phyloP scores from a whole-genome alignment of 208 protist genomes.

The Trypanosoma avium region DNA sequence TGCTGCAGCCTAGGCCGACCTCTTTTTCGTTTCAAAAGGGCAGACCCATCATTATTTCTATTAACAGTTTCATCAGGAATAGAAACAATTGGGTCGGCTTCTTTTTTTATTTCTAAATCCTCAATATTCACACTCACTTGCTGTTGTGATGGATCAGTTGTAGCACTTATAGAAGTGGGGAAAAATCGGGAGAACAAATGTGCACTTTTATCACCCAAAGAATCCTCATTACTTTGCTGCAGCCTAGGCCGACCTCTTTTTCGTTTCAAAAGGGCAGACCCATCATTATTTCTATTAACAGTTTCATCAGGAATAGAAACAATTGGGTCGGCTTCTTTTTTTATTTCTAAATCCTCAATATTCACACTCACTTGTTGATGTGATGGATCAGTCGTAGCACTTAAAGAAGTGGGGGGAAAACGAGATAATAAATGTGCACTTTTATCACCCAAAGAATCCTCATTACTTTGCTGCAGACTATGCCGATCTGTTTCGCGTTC shows the following conservation, averaged over 20 bases:
- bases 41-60: too few species aligned
- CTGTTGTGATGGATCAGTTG: background rate
- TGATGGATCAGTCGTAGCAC: background rate
- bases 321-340: too few species aligned
- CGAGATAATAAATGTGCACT: background rate
- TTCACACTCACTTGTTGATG: background rate
- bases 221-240: background rate
- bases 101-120: background rate
- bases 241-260: background rate
- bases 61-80: too few species aligned
- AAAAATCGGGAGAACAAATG: background rate
- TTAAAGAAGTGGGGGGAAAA: too few species aligned
- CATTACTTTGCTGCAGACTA: background rate
- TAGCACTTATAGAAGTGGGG: background rate
- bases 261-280: background rate
- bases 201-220: too few species aligned
- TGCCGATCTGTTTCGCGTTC: background rate
- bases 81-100: too few species aligned
- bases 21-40: too few species aligned
- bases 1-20: too few species aligned
- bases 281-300: too few species aligned
- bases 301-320: too few species aligned
- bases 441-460: too few species aligned
- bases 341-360: background rate
- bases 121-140: background rate